Base-by-base conservation (phyloP, 495 filamentous ascomycete genomes). In the Polyplosphaeria fusca region DNA sequence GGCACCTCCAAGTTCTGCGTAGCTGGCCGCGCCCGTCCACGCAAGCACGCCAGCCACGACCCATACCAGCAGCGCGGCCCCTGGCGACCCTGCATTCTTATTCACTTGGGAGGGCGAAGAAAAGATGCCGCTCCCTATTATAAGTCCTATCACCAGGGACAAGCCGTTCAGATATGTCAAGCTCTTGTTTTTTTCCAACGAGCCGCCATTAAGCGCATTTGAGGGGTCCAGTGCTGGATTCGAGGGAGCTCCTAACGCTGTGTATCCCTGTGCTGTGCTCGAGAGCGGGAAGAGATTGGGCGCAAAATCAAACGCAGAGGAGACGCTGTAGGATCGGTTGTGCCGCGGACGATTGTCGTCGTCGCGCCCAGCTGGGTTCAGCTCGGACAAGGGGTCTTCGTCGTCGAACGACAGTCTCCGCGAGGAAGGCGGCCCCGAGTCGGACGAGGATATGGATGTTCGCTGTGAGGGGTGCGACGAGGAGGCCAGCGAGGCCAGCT, bases 91-190 rank as follows among this genome's bases (percentile, higher is more conserved):
- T 23, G 86, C 91, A 71, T 95, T 92, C 48, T 79, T 79, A 66
- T 95, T 96, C 62, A 98, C 94, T 72, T 96, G 90, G 58, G 87
- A 89, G 0, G 93, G 93, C 25, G 89, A 91, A 9, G 89, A 92
- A 73, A 98, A 98, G 65, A 98, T 96, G 1, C 93, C 93, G 16
- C 88, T 91, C n/a, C 93, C 93, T 63, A 98, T 97, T 68, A 96
- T 93, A 43, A 98, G 66, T 4, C 94, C 92, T 9, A 97, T 81
- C 16, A 97, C 85, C 16, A 98, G 75, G 16, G 89, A 92, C 28
- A 98, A 70, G 0, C 94, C 92, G 72, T 97, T 98, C 26, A 96
- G 67, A 62, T 92, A 97, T 14, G 94, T 96, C 65, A 98, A 70
- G 0, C 89, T 92, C 76, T 98, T 98, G 73, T 95, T 87, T 67